These are phyloP conservation scores for maize (Zea mays) DNA, from an alignment of 176 grass and related monocot genomes.

Conservation along the genomic window DNA sequence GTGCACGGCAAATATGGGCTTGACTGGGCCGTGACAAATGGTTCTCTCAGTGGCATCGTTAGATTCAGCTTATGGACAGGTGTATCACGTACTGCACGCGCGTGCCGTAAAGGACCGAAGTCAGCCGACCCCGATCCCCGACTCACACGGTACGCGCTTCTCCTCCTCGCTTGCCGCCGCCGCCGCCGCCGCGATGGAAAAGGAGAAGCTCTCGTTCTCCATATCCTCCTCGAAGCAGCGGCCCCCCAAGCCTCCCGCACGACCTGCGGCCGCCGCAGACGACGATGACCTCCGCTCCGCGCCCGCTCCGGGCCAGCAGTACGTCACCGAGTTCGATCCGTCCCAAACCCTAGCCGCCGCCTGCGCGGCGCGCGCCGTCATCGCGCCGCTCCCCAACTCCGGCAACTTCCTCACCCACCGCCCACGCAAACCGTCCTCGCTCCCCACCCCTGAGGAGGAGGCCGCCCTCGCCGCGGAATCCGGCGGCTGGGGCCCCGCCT, in stretches of 20 bases:
- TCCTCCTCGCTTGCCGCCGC: conserved; percentile 16
- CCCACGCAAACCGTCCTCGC: conserved; percentile 60
- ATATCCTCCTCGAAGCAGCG: conserved; percentile 49
- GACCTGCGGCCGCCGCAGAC: neutral
- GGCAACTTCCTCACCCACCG: conserved; percentile 58
- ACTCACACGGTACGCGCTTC: too few species aligned
- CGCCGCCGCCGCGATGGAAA: conserved; percentile 46
- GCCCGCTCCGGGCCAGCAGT: conserved; percentile 41
- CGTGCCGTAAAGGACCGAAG: too few species aligned
- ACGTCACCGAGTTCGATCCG: conserved; percentile 86
- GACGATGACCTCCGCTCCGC: conserved; percentile 5
- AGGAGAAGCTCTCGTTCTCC: conserved; percentile 82
- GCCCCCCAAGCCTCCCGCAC: conserved; percentile 43
- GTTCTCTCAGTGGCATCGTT: too few species aligned
- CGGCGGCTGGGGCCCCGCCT: conserved; percentile 44
- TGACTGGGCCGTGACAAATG: too few species aligned
- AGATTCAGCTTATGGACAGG: too few species aligned
- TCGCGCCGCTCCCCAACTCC: conserved; percentile 73
- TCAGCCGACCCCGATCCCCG: too few species aligned
- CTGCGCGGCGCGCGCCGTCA: conserved; percentile 43
- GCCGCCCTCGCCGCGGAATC: conserved; percentile 46
- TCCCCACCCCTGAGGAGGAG: conserved; percentile 78
- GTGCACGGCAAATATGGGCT: too few species aligned
- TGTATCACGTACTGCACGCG: too few species aligned
- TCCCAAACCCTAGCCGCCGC: conserved; percentile 49